phyloP scores from a whole-genome alignment of 352 stramenopile genomes.

The Phytophthora sansomeana region DNA sequence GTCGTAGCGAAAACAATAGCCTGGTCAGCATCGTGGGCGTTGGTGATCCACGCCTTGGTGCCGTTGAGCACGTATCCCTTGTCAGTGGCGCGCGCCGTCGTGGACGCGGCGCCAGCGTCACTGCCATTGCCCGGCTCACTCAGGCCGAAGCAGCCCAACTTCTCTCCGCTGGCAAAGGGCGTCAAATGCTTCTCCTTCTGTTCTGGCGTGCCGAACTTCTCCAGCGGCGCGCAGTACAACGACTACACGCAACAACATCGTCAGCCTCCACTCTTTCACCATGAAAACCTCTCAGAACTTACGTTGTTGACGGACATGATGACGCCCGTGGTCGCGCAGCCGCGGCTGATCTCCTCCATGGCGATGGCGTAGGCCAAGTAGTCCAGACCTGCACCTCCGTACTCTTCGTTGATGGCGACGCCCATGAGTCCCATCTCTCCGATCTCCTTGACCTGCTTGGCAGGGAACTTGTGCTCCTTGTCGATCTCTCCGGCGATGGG shows the following conservation, averaged over 20 bases:
- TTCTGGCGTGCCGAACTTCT: constrained; percentile 93
- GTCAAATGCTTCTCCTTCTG: constrained; percentile 93
- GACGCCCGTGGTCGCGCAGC: constrained; percentile 95
- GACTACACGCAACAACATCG: constrained; percentile 60
- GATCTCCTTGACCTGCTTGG: constrained; percentile 84
- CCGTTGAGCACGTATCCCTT: constrained; percentile 96
- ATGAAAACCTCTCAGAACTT: constrained; percentile 16
- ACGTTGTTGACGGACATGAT: constrained; percentile 97
- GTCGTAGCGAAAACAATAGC: constrained; percentile 98
- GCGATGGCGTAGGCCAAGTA: constrained; percentile 97
- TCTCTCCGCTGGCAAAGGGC: constrained; percentile 91
- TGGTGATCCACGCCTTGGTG: constrained; percentile 98
- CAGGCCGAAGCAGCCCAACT: constrained; percentile 96
- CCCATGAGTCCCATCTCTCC: constrained; percentile 97
- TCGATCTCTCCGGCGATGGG: constrained; percentile 93
- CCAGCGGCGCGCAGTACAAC: constrained; percentile 95
- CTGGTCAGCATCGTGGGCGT: constrained; percentile 93
- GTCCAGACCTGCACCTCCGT: constrained; percentile 94
- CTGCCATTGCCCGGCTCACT: constrained; percentile 94
- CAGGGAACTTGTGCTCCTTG: constrained; percentile 87
- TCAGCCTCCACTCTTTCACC: constrained; percentile 6
- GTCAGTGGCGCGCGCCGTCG: constrained; percentile 87
- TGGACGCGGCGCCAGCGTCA: constrained; percentile 94
- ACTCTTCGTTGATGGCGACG: constrained; percentile 90
- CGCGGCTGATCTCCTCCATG: constrained; percentile 98